These are phyloP conservation scores for Pleomassaria siparia DNA, from an alignment of 2,329 filamentous ascomycete species.

Conservation along the genomic window DNA sequence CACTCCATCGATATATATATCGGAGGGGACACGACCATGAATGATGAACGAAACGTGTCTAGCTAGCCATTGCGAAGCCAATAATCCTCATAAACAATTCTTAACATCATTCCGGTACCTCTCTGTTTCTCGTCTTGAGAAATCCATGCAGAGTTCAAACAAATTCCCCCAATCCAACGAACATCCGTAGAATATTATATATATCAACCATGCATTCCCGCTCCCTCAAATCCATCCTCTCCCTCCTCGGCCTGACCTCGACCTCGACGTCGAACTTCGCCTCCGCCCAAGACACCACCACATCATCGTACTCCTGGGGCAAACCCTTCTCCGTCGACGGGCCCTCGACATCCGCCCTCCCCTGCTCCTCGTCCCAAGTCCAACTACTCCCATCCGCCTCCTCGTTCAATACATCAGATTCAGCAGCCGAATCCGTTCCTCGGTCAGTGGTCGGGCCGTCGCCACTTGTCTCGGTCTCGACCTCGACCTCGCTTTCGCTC, in stretches of 20 bases:
- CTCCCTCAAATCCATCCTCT: constrained; percentile 9
- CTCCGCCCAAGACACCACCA: neutral
- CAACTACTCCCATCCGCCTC: neutral
- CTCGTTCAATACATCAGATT: neutral
- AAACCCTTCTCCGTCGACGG: constrained; percentile 10
- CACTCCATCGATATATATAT: neutral
- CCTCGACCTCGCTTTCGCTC: no score
- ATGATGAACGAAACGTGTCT: no score
- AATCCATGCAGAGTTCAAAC: neutral
- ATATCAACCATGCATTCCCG: constrained; percentile 8
- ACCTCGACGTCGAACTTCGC: constrained; percentile 3
- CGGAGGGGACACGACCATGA: neutral
- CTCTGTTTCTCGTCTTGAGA: neutral
- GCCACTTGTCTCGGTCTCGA: no score
- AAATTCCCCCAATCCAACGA: neutral
- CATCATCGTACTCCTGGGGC: constrained; percentile 8
- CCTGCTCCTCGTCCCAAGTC: neutral
- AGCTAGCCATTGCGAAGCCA: no score
- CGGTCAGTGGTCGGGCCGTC: neutral
- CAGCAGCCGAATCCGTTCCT: neutral
- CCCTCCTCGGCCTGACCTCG: constrained; percentile 9
- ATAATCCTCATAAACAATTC: no score
- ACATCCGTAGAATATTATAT: no score
- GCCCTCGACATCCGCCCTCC: constrained; percentile 4
- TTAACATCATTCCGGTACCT: no score